Base-by-base conservation (phyloP, 768 basidiomycete species). In the Lentinus tigrinus region DNA sequence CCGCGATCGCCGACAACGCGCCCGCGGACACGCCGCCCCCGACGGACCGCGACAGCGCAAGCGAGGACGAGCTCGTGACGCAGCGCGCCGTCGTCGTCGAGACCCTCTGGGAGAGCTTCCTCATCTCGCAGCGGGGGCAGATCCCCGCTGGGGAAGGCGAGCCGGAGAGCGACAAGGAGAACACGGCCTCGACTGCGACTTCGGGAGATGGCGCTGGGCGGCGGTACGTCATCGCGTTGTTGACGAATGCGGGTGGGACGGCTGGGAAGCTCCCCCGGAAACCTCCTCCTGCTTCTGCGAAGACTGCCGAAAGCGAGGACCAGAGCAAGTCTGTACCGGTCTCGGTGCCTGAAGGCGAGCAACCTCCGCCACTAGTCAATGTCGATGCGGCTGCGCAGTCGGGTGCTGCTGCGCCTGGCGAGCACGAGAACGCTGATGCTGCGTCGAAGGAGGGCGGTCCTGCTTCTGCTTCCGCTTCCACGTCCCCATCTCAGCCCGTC, bases 71-170 rank as follows among this genome's bases (percentile, higher is more conserved):
- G 1, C 37, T 39, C 17, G 48, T 44, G 19, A 40, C 54, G 27
- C 59, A 52, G 24, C 64, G 66, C 13, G 65, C 58, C 2, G 62
- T 72, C 28, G 62, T 71, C 53, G 63, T 72, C 43, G 70, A 73
- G 54, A 73, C 72, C 5, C 46, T 61, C 2, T 61, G 61, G 19
- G 70, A 73, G 54, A 63, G 64, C 49, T 73, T 72, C 66, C 52
- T 70, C 21, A 52, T 72, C 44, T 56, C 61, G 4, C 66, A 60
- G 31, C 63, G 60, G 17, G 54, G 58, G 26, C 51, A 55, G 57
- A 47, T 61, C 13, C 59, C 56, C 34, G 46, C 61, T 28, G 46
- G 52, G 11, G 60, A 55, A 6, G 54, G 53, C 14, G 62, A 44
- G 21, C 43, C 24, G 21, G 56, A 54, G 23, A 47, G 48, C 36